A percentile compares a stretch with the other conserved stretches of the same genome.
phyloP scores from a whole-genome alignment of 192 early-diverging fungal genomes.

The Coemansia sp. region DNA sequence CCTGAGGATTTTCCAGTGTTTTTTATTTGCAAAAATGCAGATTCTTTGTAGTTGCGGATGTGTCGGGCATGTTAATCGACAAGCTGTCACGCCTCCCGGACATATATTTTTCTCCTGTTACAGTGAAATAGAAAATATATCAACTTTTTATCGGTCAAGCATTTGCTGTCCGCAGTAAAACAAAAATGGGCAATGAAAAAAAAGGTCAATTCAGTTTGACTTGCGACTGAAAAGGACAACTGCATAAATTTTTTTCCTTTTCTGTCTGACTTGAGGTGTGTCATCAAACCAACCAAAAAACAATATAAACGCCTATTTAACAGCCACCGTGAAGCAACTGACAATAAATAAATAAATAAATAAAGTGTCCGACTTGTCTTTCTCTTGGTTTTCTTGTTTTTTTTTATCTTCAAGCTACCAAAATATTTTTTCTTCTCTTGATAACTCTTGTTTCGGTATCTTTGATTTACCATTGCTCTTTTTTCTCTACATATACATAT shows the following conservation, averaged over 20 bases:
- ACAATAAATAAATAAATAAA: background rate
- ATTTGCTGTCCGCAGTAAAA: slow-evolving; percentile 3
- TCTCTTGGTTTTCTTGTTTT: background rate
- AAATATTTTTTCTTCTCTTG: no score
- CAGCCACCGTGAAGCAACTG: background rate
- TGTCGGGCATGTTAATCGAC: no score
- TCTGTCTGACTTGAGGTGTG: background rate
- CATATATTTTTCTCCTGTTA: background rate
- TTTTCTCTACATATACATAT: no score
- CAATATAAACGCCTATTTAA: background rate
- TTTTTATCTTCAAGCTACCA: background rate
- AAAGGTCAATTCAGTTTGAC: background rate
- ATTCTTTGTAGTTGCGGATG: no score
- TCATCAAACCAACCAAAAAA: background rate
- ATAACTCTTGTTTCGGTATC: no score
- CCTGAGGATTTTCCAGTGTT: no score
- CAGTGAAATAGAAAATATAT: background rate
- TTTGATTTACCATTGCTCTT: no score
- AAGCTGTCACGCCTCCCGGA: no score
- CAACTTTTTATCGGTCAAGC: background rate
- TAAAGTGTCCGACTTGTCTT: background rate
- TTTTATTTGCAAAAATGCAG: no score
- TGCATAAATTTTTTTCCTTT: background rate
- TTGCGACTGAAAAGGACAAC: background rate
- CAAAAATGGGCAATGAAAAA: background rate